These are phyloP conservation scores for Gymnopus androsaceus DNA, from an alignment of 1,284 basidiomycete genomes.

Conservation along the genomic window DNA sequence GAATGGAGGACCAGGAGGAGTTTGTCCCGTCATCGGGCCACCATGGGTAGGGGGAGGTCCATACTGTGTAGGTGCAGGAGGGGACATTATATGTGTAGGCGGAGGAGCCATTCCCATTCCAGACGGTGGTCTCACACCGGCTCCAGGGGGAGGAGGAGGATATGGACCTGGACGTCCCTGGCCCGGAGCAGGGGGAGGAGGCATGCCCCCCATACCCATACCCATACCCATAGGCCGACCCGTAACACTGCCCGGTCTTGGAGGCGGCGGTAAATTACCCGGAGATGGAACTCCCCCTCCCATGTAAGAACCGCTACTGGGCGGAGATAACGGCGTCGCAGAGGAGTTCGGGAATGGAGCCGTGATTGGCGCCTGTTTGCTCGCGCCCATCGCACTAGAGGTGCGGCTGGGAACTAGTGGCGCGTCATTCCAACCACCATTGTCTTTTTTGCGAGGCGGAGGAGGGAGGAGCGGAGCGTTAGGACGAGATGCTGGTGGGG, in stretches of 20 bases:
- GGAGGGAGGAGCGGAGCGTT: conserved; percentile 28
- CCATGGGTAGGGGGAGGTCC: conserved; percentile 39
- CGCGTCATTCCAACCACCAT: conserved; percentile 92
- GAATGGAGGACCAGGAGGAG: conserved; percentile 32
- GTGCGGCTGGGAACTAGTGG: conserved; percentile 61
- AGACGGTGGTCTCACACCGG: conserved; percentile 31
- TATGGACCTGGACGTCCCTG: conserved; percentile 28
- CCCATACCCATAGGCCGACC: no score
- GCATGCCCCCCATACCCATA: no score
- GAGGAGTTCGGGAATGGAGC: conserved; percentile 86
- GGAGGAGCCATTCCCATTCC: conserved; percentile 36
- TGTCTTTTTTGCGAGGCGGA: conserved; percentile 61
- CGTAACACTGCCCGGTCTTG: conserved; percentile 63
- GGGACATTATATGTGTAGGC: conserved; percentile 41
- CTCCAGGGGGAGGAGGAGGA: conserved; percentile 34
- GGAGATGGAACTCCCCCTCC: conserved; percentile 44
- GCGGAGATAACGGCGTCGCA: conserved; percentile 45
- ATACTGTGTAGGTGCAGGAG: conserved; percentile 44
- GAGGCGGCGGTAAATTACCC: conserved; percentile 51
- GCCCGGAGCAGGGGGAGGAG: conserved; percentile 46
- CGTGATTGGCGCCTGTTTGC: conserved; percentile 74
- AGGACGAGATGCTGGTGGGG: conserved; percentile 21
- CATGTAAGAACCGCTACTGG: conserved; percentile 40
- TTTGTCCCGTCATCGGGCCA: conserved; percentile 35
- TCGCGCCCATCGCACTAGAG: conserved; percentile 48